Percentiles rank a stretch among this genome's conserved stretches.
Conservation (phyloP, 1,284 basidiomycete species). For the Clitocybe nebularis region DNA sequence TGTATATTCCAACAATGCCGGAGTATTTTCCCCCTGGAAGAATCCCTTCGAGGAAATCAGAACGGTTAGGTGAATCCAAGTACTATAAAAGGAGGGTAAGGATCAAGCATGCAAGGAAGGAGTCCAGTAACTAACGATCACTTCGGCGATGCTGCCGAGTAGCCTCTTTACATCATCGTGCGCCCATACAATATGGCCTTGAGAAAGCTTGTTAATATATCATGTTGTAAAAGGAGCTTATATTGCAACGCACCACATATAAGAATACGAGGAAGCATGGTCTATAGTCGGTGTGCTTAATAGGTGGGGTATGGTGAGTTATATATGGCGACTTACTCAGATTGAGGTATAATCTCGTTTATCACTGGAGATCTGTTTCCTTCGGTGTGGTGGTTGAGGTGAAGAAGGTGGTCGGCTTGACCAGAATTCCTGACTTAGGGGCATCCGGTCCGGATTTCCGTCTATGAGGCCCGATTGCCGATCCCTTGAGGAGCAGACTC, state of each 20-base stretch:
- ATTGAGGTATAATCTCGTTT: too few species aligned
- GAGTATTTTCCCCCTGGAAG: conserved; percentile 70
- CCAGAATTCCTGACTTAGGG: too few species aligned
- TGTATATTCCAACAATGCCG: conserved; percentile 75
- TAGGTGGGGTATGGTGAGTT: too few species aligned
- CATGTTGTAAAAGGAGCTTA: not conserved
- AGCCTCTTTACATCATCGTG: conserved; percentile 68
- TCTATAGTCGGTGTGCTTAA: not conserved
- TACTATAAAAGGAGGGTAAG: conserved; percentile 30
- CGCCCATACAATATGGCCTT: conserved; percentile 77
- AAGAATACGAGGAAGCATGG: conserved; percentile 20
- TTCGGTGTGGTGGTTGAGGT: too few species aligned
- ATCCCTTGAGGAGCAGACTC: too few species aligned
- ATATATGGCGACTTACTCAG: too few species aligned
- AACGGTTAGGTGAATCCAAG: conserved; percentile 63
- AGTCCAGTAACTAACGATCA: conserved; percentile 59
- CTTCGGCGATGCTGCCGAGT: conserved; percentile 65
- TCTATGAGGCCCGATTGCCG: too few species aligned
- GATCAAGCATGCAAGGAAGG: not conserved
- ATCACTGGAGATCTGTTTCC: too few species aligned
- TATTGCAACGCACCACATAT: conserved; percentile 17
- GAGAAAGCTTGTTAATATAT: not conserved
- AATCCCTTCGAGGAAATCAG: conserved; percentile 67
- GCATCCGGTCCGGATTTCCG: too few species aligned
- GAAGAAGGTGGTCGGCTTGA: too few species aligned